Conservation (phyloP, 148 eudicot species). For the Cornus suecica region DNA sequence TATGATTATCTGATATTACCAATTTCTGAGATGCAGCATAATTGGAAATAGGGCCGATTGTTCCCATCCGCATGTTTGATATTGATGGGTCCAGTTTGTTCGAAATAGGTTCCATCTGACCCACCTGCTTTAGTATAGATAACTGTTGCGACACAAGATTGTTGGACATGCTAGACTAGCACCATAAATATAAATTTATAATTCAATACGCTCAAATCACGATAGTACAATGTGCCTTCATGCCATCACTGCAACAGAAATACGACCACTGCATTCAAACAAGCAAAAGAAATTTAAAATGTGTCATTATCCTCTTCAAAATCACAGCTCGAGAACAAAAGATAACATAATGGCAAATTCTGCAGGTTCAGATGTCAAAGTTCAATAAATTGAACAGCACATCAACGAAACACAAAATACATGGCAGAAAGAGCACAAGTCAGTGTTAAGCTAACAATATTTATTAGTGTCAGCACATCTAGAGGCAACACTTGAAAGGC, state of each 20-base stretch:
- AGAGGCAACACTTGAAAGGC: not conserved
- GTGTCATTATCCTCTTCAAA: not conserved
- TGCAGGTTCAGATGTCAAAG: not conserved
- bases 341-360: not conserved
- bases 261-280: not conserved
- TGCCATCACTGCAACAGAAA: not conserved
- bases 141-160: conserved; percentile 47
- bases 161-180: conserved; percentile 39
- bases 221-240: not conserved
- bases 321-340: not conserved
- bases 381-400: not conserved
- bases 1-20: conserved; percentile 35
- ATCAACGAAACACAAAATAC: not conserved
- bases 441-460: not conserved
- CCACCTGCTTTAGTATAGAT: conserved; percentile 31
- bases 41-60: conserved; percentile 31
- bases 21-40: conserved; percentile 28
- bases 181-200: not conserved
- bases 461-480: not conserved
- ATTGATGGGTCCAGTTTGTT: conserved; percentile 35
- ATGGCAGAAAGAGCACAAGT: not conserved
- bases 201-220: not conserved
- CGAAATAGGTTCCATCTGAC: conserved; percentile 39
- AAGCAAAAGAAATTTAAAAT: no score
- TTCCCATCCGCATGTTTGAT: conserved; percentile 34